Base-by-base conservation (phyloP, 2,329 filamentous ascomycete genomes). In the Amauroascus niger region DNA sequence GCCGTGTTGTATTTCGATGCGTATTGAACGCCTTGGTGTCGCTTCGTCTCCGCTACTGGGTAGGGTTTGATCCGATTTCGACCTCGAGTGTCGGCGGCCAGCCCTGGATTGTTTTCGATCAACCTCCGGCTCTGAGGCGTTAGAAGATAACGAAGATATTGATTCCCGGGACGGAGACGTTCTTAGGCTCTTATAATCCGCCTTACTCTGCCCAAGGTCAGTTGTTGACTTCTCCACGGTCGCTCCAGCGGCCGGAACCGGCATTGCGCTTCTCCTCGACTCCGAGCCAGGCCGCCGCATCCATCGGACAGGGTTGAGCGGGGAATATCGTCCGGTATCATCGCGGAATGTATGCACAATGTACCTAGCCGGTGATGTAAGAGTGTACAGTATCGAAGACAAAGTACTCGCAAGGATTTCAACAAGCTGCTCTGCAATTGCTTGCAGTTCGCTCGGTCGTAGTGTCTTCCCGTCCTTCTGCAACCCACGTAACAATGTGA, bases 1-100 rank as follows among this genome's bases (percentile, higher is more conserved):
- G 62, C 95, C 87, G 58, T 84, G 87, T 67, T 91, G 83, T 13
- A 95, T 76, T 70, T 93, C 95, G 63, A 97, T 95, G 37, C 89
- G 82, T 59, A 95, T 95, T 1, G 89, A 95, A 54, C 88, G 80
- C 63, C 87, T 81, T 6, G 85, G 83, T 14, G 79, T 76, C 57
- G 79, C 79, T 59, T 89, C 86, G 58, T 88, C 84, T 28, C 74
- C 45, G 13, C 49, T 53, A 26, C 37, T 47, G 6, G 54, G 46
- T n/a, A 64, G 62, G 48, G 58, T 58, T 16, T 55, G 58, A 18
- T 55, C 58, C 18, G 57, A 63, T 58, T 65, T 67, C 1, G 61
- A 58, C 52, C 65, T 66, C 26, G 49, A 55, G 45, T 54, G 55
- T 24, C 51, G 32, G 16, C 33, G 24, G n/a, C 44, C 13, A n/a